Evolutionary conservation across 2,329 filamentous ascomycete genomes (phyloP).

Genomic region (Aspergillaceae sp.): DNA sequence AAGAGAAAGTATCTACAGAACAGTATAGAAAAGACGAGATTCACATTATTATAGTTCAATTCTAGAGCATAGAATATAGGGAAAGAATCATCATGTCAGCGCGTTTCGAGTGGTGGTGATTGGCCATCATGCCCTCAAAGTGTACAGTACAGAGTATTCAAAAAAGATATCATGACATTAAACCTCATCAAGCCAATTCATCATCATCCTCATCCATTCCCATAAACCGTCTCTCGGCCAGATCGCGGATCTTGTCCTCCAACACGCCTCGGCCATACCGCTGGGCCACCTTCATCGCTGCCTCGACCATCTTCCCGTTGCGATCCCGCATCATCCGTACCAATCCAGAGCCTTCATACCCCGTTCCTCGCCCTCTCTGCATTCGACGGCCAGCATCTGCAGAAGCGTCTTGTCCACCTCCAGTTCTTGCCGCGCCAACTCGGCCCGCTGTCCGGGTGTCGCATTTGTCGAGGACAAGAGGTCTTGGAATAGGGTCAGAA

Average conservation of each 20-base stretch:
- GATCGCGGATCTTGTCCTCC: slow-evolving; percentile 80
- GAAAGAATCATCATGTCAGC: background rate
- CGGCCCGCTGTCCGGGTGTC: slow-evolving; percentile 55
- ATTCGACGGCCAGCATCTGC: slow-evolving; percentile 82
- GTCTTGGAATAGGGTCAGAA: slow-evolving; percentile 67
- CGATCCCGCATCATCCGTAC: slow-evolving; percentile 77
- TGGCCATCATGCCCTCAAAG: background rate
- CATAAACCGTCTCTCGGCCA: slow-evolving; percentile 62
- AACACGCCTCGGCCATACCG: slow-evolving; percentile 73
- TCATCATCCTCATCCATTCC: slow-evolving; percentile 52
- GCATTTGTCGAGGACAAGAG: slow-evolving; percentile 60
- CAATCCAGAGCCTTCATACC: slow-evolving; percentile 88
- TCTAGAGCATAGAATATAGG: background rate
- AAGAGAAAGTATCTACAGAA: background rate
- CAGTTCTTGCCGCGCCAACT: slow-evolving; percentile 63
- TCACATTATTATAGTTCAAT: background rate
- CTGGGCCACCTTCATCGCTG: slow-evolving; percentile 79
- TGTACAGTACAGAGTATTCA: no score
- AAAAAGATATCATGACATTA: no score
- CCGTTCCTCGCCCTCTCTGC: slow-evolving; percentile 81
- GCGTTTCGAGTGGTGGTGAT: background rate
- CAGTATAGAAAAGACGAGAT: no score
- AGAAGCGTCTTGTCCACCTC: slow-evolving; percentile 85
- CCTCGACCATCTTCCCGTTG: slow-evolving; percentile 81
- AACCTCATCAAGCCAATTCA: slow-evolving; percentile 25